Evolutionary conservation across 805 yeast species (phyloP).

Genomic region (Pichia paraexigua): DNA sequence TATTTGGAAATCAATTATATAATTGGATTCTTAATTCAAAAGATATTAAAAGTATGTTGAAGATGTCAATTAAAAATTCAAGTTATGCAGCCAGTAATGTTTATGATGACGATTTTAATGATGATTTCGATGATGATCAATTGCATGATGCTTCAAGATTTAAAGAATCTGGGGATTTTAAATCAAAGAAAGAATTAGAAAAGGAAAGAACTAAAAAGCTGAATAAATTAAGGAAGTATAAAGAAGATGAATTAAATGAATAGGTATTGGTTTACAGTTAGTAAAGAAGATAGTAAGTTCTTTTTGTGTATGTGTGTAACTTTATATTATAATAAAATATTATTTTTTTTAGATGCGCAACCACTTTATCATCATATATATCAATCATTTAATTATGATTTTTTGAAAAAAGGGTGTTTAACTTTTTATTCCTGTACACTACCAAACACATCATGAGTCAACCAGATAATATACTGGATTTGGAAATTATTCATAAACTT

Average conservation of each 20-base stretch:
- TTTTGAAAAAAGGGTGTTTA: no score
- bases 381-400: no score
- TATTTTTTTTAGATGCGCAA: no score
- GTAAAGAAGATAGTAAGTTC: no score
- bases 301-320: no score
- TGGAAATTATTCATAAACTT: neutral
- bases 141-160: neutral
- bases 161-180: neutral
- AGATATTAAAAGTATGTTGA: constrained; percentile 19
- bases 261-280: neutral
- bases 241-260: constrained; percentile 13
- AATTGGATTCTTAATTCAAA: constrained; percentile 33
- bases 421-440: neutral
- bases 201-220: constrained; percentile 15
- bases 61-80: constrained; percentile 12
- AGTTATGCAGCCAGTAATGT: constrained; percentile 6
- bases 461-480: neutral
- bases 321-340: no score
- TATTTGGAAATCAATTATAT: constrained; percentile 45
- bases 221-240: constrained; percentile 21
- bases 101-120: constrained; percentile 4
- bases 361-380: no score
- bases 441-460: neutral
- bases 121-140: constrained; percentile 10
- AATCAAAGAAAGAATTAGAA: constrained; percentile 13